Evolutionary conservation across 2,329 filamentous ascomycete species (phyloP), one percentile per base, ranked within the genome.

Genomic region (Cladophialophora psammophila): DNA sequence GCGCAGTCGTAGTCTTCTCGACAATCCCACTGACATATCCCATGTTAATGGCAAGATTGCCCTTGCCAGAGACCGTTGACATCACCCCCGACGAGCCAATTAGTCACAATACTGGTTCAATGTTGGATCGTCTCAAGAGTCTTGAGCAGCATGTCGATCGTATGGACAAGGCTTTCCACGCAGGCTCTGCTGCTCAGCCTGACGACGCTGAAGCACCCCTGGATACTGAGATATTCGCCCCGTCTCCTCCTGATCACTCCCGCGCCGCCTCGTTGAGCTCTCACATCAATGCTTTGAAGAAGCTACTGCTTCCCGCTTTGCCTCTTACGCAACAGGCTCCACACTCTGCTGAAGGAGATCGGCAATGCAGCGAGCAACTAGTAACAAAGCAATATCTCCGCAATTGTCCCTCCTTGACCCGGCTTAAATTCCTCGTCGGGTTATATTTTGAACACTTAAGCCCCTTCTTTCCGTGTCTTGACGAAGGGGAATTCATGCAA

Each of bases 241-340:
- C 7, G 32, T 26, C 35, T 18, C 20, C 58, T 34, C 31, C 58
- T 26, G 35, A 52, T 18, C 18, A 61, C 50, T 8, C 31, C 32
- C 18, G n/a, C n/a, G 9, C 45, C 42, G 42, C 58, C 13, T 61
- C 58, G 15, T 34, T 61, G 45, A 61, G 58, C 34, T 61, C 40
- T 26, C 58, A 61, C 40, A 61, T 61, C 38, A 52, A 61, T 34
- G 58, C 58, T n/a, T 61, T 61, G 58, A 61, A 61, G 45, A 61
- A 35, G 35, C 9, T 38, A n/a, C 20, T 61, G 26, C 38, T 50
- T 18, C 58, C 45, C n/a, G 38, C 58, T n/a, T 52, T 40, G 31
- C 45, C 26, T n/a, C 20, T 52, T 53, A 10, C 8, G 31, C 40
- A 20, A 10, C 42, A 35, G 52, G 5, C 13, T 52, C 45, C 35